A percentile compares a stretch with the other conserved stretches of the same genome.
Conservation (phyloP, 2,329 filamentous ascomycete species). For the Claviceps spartinae region DNA sequence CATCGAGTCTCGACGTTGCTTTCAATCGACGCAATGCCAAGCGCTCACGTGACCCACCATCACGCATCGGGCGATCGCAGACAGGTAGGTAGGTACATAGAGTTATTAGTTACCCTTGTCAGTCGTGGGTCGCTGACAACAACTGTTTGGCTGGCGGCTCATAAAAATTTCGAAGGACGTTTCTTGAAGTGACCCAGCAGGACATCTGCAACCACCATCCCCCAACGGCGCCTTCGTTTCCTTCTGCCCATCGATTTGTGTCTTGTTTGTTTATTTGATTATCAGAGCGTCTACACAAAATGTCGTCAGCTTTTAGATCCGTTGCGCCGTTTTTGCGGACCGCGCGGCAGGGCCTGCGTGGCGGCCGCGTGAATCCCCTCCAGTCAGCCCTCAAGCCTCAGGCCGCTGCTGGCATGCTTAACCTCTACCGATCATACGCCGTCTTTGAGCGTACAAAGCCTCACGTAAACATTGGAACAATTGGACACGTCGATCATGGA, state of each 20-base stretch:
- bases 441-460: constrained; percentile 84
- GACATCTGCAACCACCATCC: constrained; percentile 11
- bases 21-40: neutral
- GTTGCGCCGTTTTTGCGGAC: constrained; percentile 70
- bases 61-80: neutral
- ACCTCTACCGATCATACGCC: constrained; percentile 52
- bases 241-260: constrained; percentile 14
- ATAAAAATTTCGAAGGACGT: constrained; percentile 22
- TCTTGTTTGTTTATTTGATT: constrained; percentile 8
- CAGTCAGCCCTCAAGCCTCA: constrained; percentile 53
- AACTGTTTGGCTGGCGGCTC: constrained; percentile 13
- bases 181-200: constrained; percentile 10
- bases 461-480: constrained; percentile 97
- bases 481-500: constrained; percentile 98
- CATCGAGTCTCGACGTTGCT: no score
- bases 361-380: constrained; percentile 61
- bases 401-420: constrained; percentile 50
- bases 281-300: constrained; percentile 30
- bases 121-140: neutral
- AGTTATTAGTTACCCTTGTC: constrained; percentile 2
- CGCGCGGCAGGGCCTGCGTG: constrained; percentile 59
- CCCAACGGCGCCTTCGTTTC: constrained; percentile 9
- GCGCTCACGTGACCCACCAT: neutral
- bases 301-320: constrained; percentile 71
- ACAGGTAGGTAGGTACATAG: no score